Base-by-base conservation (phyloP, 139 green algal species). In the Yamagishiella unicocca region DNA sequence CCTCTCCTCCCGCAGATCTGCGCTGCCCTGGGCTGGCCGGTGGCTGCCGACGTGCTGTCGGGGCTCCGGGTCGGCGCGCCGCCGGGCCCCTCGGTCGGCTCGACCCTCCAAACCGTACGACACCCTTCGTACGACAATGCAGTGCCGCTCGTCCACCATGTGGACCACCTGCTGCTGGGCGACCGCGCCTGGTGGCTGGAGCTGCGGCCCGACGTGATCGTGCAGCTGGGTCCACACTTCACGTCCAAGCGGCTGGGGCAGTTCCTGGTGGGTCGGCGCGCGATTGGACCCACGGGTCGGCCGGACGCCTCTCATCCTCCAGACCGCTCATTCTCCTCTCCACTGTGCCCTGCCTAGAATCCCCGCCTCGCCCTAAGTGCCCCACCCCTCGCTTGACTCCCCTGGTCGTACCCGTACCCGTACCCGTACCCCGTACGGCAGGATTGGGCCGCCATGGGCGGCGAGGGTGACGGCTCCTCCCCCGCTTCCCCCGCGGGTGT, bases 31-130 rank as follows among this genome's bases (percentile, higher is more conserved):
- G 94, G 94, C 0, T 99, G 97, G 96, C 96, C 98, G 0, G 88
- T 98, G 7, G 94, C 92, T 1, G 95, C 96, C 25, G 98, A 99
- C 61, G 92, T 97, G 17, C 89, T 98, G 37, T 98, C 95, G 29
- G 96, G 96, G 2, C 81, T 97, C 31, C 85, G 93, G 1, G 81
- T 97, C 10, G 94, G 94, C 14, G 81, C 54, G 2, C 4, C 24
- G 29, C n/a, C n/a, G n/a, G n/a, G n/a, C n/a, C n/a, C n/a, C n/a
- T n/a, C n/a, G n/a, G n/a, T n/a, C n/a, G n/a, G n/a, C n/a, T n/a
- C n/a, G n/a, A n/a, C n/a, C n/a, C n/a, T n/a, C n/a, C n/a, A n/a
- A n/a, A n/a, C n/a, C n/a, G n/a, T n/a, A n/a, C n/a, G n/a, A n/a
- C n/a, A n/a, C 12, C n/a, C 7, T 6, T 43, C 72, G 37, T 55